Base-by-base conservation (phyloP, 306 rosid species). In the Rosa chinensis region DNA sequence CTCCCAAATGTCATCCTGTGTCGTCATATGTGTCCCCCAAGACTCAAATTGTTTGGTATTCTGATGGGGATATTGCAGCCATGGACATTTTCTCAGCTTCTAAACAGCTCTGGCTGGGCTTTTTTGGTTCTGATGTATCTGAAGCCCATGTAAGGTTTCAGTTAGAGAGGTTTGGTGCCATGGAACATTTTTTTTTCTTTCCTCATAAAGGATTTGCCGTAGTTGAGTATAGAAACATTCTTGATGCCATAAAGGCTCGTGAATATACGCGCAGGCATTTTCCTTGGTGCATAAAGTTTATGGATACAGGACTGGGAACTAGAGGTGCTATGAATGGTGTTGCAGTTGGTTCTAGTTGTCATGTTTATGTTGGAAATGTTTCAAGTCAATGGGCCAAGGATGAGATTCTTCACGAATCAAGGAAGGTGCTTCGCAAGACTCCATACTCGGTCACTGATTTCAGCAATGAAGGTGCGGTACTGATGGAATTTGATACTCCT, bases 251-350 rank as follows among this genome's bases (percentile, higher is more conserved):
- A 80, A 89, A 89, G 89, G 89, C 98, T 73, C 87, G 97, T 66
- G 88, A 89, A 64, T 88, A 82, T 89, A 67, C 83, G 70, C 97
- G 90, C 35, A 87, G 95, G 39, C 91, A 81, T 83, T 90, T 89
- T 75, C 97, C 91, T 43, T 95, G 99, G 86, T 88, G 75, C 74
- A 84, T 91, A 62, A 91, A 86, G 87, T 95, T 95, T 87, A 91
- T 92, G 87, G 99, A 95, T 86, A 77, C 85, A 73, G 98, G 99
- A 72, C 80, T 95, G 85, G 98, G 99, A 74, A 91, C 92, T 83
- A 86, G 97, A 83, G 99, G 99, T 80, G 82, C 86, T 35, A 67
- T 86, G 80, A 89, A 91, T 77, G 93, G 97, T 64, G 86, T 94
- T 86, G 97, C 97, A 47, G 85, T 94, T 86, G 99, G 99, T 81